Evolutionary conservation across 1,284 basidiomycete genomes (phyloP), one percentile per base, ranked within the genome.

Genomic region (Takashimella koratensis): DNA sequence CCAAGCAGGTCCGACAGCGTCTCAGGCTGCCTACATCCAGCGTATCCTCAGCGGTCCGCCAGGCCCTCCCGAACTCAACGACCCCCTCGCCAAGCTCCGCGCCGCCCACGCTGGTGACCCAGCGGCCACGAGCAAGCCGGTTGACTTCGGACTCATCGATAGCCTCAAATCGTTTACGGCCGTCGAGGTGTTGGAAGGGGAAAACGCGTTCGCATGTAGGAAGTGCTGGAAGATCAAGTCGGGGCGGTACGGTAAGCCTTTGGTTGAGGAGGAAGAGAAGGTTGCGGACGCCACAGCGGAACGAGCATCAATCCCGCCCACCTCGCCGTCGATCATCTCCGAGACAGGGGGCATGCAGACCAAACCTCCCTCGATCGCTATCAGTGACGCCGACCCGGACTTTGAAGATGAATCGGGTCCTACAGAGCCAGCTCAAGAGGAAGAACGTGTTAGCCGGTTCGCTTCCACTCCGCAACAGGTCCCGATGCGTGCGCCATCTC

Each of bases 161-260:
- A 90, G 88, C 58, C 75, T 97, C 55, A 80, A 85, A 56, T 81
- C 87, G 74, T 97, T 97, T 73, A 96, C 91, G 0, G 80, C 86
- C 3, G 91, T 95, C 20, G 93, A 97, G 68, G 83, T 91, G 5
- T 77, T 97, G 25, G 90, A 96, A 61, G 91, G 90, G 1, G 91
- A 95, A 62, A 96, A 97, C 66, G 87, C 86, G 77, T 94, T 96
- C 57, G 90, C 91, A 0, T 97, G 93, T 73, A 82, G 88, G 63
- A 82, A 87, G 53, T 97, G 93, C 76, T 97, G 93, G 93, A 90
- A 91, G 76, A 62, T 73, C 62, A 74, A 75, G 57, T 64, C 63
- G 25, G 73, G 73, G 4, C 53, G 58, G 42, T 73, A 73, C 54
- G 22, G 47, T 22, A 51, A 40, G 6, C 43, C 63, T 3, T 42